Percentiles rank a stretch among this genome's conserved stretches.
Conservation (phyloP, 805 yeast genomes). For the Candida coquimbonensis region DNA sequence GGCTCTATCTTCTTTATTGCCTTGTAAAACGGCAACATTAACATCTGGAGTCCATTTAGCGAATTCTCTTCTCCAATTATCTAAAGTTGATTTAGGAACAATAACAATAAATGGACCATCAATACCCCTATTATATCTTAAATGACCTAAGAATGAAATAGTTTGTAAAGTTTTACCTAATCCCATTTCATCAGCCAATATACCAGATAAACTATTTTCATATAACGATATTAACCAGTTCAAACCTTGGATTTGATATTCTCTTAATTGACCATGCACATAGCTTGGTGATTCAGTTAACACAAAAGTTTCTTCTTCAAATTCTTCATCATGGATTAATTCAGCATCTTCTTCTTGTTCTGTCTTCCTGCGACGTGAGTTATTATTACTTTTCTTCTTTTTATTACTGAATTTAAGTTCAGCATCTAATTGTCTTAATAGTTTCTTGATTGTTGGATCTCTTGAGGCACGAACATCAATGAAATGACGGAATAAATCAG, state of each 20-base stretch:
- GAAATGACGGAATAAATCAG: constrained; percentile 84
- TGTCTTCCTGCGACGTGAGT: constrained; percentile 66
- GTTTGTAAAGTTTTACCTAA: constrained; percentile 94
- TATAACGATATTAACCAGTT: constrained; percentile 90
- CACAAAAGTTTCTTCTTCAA: constrained; percentile 56
- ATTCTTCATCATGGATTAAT: constrained; percentile 73
- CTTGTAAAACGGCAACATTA: constrained; percentile 76
- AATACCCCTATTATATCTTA: constrained; percentile 68
- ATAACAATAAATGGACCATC: constrained; percentile 89
- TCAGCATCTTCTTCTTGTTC: constrained; percentile 97
- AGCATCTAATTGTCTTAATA: constrained; percentile 50
- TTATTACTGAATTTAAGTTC: constrained; percentile 33
- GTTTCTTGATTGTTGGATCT: constrained; percentile 61
- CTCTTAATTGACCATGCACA: constrained; percentile 72
- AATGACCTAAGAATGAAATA: constrained; percentile 81
- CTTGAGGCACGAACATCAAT: constrained; percentile 75
- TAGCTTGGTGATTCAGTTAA: constrained; percentile 81
- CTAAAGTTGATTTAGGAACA: constrained; percentile 93
- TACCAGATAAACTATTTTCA: constrained; percentile 86
- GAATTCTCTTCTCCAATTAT: constrained; percentile 95
- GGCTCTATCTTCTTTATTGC: constrained; percentile 75
- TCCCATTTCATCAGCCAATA: constrained; percentile 98
- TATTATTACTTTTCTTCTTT: constrained; percentile 9
- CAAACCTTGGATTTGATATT: constrained; percentile 90
- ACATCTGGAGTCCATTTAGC: constrained; percentile 96